Conservation (phyloP, 2,329 filamentous ascomycete genomes). For the Whalleya microplaca region DNA sequence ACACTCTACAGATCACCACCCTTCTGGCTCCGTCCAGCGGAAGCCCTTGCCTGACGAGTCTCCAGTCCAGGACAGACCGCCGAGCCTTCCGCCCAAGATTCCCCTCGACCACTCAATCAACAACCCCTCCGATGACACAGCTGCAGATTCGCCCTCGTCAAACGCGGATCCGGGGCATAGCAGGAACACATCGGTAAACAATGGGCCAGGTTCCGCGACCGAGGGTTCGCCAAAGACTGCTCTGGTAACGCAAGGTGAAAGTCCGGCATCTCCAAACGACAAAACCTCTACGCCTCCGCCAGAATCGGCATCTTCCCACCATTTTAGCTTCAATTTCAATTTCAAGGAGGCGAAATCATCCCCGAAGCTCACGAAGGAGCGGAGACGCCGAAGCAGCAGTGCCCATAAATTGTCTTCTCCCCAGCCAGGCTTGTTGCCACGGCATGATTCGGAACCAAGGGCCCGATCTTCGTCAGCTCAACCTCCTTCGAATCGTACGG, state of each 20-base stretch:
- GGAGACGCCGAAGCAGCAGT: constrained; percentile 33
- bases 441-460: constrained; percentile 39
- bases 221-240: constrained; percentile 30
- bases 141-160: constrained; percentile 2
- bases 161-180: constrained; percentile 10
- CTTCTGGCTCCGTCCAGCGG: constrained; percentile 24
- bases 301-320: constrained; percentile 27
- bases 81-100: constrained; percentile 11
- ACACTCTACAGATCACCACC: constrained; percentile 26
- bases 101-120: constrained; percentile 12
- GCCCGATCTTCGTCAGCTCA: constrained; percentile 55
- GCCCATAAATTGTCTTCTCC: constrained; percentile 17
- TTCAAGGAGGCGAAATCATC: constrained; percentile 33
- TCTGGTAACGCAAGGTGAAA: constrained; percentile 26
- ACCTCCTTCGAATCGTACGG: constrained; percentile 37
- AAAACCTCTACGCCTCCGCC: constrained; percentile 24
- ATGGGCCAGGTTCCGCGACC: constrained; percentile 7
- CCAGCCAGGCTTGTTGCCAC: constrained; percentile 23
- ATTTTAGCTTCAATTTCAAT: background rate
- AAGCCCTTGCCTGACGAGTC: constrained; percentile 33
- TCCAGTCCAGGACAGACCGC: constrained; percentile 24
- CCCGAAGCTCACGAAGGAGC: constrained; percentile 32
- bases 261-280: constrained; percentile 24
- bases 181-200: constrained; percentile 19
- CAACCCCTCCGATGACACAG: constrained; percentile 5